Base-by-base conservation (phyloP, 1,284 basidiomycete genomes). In the Peniophora sp. region DNA sequence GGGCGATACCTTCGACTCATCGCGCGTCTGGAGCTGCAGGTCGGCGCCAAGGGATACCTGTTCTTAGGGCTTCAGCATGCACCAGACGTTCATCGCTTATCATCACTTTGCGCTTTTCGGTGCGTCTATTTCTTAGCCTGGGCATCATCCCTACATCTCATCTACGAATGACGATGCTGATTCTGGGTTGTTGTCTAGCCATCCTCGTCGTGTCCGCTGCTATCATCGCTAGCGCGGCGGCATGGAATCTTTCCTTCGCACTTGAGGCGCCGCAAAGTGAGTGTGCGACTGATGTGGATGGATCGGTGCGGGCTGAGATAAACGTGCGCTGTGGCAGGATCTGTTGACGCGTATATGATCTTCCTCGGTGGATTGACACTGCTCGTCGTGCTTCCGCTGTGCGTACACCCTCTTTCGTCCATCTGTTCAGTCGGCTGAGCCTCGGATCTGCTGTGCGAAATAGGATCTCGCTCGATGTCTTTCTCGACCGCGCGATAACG, bases 181-280 rank as follows among this genome's bases (percentile, higher is more conserved):
- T 22, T 37, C 18, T 23, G 17, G 24, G 50, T 24, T 41, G 5
- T 22, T 11, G 49, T 9, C 55, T n/a, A 88, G 86, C 68, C 58
- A 55, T 81, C 50, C 80, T 85, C 62, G 72, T 82, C 56, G 61
- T 79, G 55, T 85, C 76, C 65, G 84, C 77, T 69, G 79, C 83
- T 47, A 70, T 85, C 57, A 72, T 80, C 54, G 77, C 79, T 56
- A 83, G 79, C 57, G 72, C 81, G 27, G 79, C 82, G 51, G 81
- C 81, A 27, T 88, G 85, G 85, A 86, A 87, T 65, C 60, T 79
- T 34, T 75, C 74, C 67, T 85, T 57, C 64, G 72, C 23, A 63
- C 69, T 49, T 54, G 62, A 24, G 55, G 62, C 50, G 58, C 57
- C 39, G 51, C 60, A 57, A 55, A 39, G 12, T 47, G 57, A 52